These are phyloP conservation scores for Fagus crenata DNA, from an alignment of 306 rosid species.

Conservation along the genomic window DNA sequence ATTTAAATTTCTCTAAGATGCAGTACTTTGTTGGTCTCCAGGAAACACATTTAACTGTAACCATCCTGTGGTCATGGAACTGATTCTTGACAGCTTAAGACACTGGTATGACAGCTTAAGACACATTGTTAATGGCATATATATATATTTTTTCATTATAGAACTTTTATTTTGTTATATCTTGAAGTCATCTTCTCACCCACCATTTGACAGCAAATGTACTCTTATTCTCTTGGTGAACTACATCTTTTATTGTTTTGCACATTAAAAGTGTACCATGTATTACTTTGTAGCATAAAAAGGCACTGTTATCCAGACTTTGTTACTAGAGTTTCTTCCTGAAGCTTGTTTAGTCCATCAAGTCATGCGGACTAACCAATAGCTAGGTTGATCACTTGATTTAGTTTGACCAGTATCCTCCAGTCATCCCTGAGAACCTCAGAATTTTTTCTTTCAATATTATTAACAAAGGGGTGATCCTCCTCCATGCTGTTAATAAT, in stretches of 20 bases:
- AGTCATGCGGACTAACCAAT: not conserved
- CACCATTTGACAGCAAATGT: not conserved
- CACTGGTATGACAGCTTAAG: slow-evolving; percentile 62
- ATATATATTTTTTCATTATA: slow-evolving; percentile 6
- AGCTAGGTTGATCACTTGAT: slow-evolving; percentile 4
- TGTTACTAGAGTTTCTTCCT: not conserved
- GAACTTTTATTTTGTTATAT: slow-evolving; percentile 15
- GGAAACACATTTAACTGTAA: slow-evolving; percentile 94
- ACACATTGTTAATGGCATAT: slow-evolving; percentile 20
- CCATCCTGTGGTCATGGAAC: slow-evolving; percentile 94
- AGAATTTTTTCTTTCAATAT: slow-evolving; percentile 8
- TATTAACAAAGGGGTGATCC: not conserved
- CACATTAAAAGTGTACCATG: not conserved
- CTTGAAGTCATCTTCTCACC: not conserved
- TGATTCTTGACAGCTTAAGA: slow-evolving; percentile 89
- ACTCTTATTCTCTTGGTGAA: not conserved
- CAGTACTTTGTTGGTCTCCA: slow-evolving; percentile 38
- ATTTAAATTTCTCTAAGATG: slow-evolving; percentile 28
- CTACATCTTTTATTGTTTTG: not conserved
- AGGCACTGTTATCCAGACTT: not conserved
- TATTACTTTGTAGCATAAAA: not conserved
- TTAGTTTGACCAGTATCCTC: slow-evolving; percentile 2
- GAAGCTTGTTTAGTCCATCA: slow-evolving; percentile 14
- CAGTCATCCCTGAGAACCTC: not conserved
- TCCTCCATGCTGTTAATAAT: slow-evolving; percentile 8